Conservation (phyloP, 2,329 filamentous ascomycete species). For the Colletotrichum gigasporum region DNA sequence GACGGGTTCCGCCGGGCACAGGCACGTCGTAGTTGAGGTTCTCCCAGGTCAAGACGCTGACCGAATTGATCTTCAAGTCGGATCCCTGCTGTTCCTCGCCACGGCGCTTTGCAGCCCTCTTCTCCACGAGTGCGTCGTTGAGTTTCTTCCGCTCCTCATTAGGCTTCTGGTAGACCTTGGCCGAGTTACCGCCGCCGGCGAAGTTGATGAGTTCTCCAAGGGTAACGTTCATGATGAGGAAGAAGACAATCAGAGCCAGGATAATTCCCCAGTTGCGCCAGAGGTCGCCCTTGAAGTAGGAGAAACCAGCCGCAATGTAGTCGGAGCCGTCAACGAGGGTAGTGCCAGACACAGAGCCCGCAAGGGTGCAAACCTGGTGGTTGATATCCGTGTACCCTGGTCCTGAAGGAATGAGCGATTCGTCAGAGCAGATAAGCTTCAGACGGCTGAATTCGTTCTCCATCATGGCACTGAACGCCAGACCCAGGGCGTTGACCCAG, state of each 20-base stretch:
- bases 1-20: conserved; percentile 63
- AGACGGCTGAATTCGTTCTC: conserved; percentile 83
- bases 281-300: conserved; percentile 72
- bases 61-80: conserved; percentile 66
- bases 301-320: conserved; percentile 76
- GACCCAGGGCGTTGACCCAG: conserved; percentile 78
- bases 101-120: conserved; percentile 64
- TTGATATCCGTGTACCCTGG: conserved; percentile 75
- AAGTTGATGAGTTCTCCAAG: conserved; percentile 82
- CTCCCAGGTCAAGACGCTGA: conserved; percentile 85
- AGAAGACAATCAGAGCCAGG: conserved; percentile 77
- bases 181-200: conserved; percentile 81
- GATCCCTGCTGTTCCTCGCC: conserved; percentile 55
- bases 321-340: conserved; percentile 69
- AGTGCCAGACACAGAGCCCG: conserved; percentile 75
- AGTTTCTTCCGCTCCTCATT: conserved; percentile 73
- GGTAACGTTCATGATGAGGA: conserved; percentile 79
- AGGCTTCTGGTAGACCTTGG: conserved; percentile 79
- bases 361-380: conserved; percentile 83
- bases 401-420: conserved; percentile 77
- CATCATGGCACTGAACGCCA: conserved; percentile 83
- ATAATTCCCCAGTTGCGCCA: conserved; percentile 91
- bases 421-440: conserved; percentile 73
- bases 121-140: conserved; percentile 69
- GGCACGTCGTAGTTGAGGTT: conserved; percentile 81